Evolutionary conservation across 202 grass and related monocot species (phyloP).

Genomic region (Musa balbisiana): DNA sequence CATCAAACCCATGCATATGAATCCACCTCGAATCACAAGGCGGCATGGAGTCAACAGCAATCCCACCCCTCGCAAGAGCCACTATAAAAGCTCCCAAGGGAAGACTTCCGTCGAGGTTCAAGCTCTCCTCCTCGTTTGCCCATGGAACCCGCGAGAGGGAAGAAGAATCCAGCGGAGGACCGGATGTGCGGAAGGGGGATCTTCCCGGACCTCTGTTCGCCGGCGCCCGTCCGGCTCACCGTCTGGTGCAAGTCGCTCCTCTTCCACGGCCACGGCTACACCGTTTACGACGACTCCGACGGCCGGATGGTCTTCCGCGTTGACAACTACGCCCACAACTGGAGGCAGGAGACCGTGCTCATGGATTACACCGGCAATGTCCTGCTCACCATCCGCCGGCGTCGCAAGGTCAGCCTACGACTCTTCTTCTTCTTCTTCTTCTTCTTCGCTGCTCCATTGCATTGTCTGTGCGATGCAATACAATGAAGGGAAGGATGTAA

Average conservation of each 20-base stretch:
- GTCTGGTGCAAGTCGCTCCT: constrained; percentile 25
- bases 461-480: too few species aligned
- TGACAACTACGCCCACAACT: constrained; percentile 20
- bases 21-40: too few species aligned
- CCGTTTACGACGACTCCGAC: constrained; percentile 13
- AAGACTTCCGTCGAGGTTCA: too few species aligned
- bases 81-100: too few species aligned
- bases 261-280: constrained; percentile 20
- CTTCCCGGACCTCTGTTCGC: constrained; percentile 6
- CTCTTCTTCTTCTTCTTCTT: too few species aligned
- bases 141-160: too few species aligned
- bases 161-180: not conserved
- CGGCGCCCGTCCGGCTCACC: constrained; percentile 4
- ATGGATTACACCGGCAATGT: constrained; percentile 25
- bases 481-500: too few species aligned
- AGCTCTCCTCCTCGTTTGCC: too few species aligned
- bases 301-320: constrained; percentile 17
- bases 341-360: constrained; percentile 18
- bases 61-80: too few species aligned
- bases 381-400: constrained; percentile 48
- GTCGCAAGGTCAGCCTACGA: constrained; percentile 24
- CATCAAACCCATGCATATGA: too few species aligned
- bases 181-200: not conserved
- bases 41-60: too few species aligned
- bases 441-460: too few species aligned